Evolutionary conservation across 495 filamentous ascomycete genomes (phyloP).

Genomic region (Tuber indicum): DNA sequence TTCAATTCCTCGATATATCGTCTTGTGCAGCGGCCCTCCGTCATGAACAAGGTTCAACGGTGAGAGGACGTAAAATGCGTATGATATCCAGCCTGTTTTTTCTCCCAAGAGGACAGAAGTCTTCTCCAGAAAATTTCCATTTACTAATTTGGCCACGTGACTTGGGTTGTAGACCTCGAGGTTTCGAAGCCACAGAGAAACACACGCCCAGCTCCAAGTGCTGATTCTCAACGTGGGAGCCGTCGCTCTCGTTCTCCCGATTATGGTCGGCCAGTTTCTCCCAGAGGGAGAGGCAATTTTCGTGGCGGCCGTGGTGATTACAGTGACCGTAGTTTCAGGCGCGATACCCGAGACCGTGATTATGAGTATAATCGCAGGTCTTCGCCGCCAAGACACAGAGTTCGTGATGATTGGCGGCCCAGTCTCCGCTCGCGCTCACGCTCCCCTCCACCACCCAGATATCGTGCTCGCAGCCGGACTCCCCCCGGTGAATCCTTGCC

Average conservation of each 20-base stretch:
- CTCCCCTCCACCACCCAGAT: conserved; percentile 41
- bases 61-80: conserved; percentile 87
- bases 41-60: conserved; percentile 65
- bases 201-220: conserved; percentile 50
- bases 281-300: conserved; percentile 42
- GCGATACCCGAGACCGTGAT: conserved; percentile 52
- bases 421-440: conserved; percentile 43
- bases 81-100: conserved; percentile 44
- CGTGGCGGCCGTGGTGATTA: conserved; percentile 34
- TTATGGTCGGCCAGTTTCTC: conserved; percentile 50
- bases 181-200: conserved; percentile 84
- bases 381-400: conserved; percentile 48
- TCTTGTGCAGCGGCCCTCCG: conserved; percentile 69
- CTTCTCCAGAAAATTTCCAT: conserved; percentile 7
- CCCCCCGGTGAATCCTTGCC: conserved; percentile 51
- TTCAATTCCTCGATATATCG: conserved; percentile 74
- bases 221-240: conserved; percentile 43
- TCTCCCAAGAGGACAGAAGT: conserved; percentile 7
- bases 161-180: conserved; percentile 65
- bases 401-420: conserved; percentile 46
- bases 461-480: conserved; percentile 57
- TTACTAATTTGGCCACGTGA: conserved; percentile 20
- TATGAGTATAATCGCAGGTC: conserved; percentile 57
- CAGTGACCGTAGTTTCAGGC: conserved; percentile 30
- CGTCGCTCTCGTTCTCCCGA: conserved; percentile 68